phyloP scores from a whole-genome alignment of 2,329 filamentous ascomycete genomes.

The Aspergillus cejpii region DNA sequence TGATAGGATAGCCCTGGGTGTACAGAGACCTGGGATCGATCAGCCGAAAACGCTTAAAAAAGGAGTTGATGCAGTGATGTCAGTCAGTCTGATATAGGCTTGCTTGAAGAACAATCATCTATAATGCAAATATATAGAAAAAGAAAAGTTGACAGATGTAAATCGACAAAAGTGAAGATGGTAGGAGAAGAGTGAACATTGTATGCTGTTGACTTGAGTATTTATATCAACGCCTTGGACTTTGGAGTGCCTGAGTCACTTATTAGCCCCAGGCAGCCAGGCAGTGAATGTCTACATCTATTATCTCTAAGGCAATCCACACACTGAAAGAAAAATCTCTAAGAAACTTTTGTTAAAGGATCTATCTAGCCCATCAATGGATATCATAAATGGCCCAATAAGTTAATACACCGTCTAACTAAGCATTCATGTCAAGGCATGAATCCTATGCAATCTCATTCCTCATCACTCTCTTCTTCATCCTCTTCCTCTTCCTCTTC shows the following conservation, averaged over 20 bases:
- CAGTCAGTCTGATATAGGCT: neutral
- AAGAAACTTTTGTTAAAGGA: neutral
- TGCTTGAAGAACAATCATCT: neutral
- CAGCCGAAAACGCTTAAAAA: too few relatives aligned
- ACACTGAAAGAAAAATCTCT: too few relatives aligned
- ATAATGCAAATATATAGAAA: neutral
- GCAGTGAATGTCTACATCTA: neutral
- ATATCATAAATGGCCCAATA: neutral
- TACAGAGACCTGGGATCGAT: too few relatives aligned
- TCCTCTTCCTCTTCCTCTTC: slow-evolving; percentile 49
- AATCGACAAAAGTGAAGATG: neutral
- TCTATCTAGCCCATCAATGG: neutral
- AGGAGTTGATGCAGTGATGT: neutral
- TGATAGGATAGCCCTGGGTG: too few relatives aligned
- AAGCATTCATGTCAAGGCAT: neutral
- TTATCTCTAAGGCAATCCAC: too few relatives aligned
- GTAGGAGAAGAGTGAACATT: neutral
- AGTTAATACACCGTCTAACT: neutral
- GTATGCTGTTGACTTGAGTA: neutral
- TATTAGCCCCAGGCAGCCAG: neutral
- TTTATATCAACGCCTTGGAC: neutral
- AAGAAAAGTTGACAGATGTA: neutral
- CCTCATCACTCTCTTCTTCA: slow-evolving; percentile 29
- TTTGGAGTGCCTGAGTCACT: neutral
- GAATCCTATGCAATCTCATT: slow-evolving; percentile 6